phyloP scores from a whole-genome alignment of 2,329 filamentous ascomycete genomes.

The Exophiala bonariae region DNA sequence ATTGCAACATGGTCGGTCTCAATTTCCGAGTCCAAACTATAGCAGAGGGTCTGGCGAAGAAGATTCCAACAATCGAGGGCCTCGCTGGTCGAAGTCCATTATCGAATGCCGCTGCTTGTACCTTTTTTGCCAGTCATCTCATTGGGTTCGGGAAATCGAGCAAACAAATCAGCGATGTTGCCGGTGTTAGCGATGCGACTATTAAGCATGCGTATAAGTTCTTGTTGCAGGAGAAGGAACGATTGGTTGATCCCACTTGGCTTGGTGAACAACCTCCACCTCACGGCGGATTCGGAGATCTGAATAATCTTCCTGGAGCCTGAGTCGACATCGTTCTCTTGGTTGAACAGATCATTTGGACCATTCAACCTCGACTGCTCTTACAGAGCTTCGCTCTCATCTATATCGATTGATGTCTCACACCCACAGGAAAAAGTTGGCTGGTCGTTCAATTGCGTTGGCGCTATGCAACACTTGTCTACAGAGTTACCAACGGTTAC shows the following conservation, averaged over 20 bases:
- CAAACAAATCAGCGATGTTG: constrained; percentile 82
- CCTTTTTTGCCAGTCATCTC: constrained; percentile 91
- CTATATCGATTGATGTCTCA: too few species aligned
- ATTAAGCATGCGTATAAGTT: constrained; percentile 95
- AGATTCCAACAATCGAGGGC: constrained; percentile 74
- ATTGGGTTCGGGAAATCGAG: constrained; percentile 76
- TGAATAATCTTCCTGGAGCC: constrained; percentile 24
- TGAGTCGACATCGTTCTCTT: background rate
- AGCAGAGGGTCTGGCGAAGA: constrained; percentile 73
- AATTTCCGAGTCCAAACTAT: constrained; percentile 77
- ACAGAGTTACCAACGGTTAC: too few species aligned
- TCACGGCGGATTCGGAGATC: constrained; percentile 21
- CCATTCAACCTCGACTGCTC: too few species aligned
- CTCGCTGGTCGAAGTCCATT: constrained; percentile 91
- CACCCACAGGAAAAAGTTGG: too few species aligned
- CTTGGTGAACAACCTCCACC: constrained; percentile 24
- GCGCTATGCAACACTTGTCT: too few species aligned
- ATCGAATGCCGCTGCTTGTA: constrained; percentile 90
- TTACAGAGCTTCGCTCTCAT: too few species aligned
- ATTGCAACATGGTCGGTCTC: constrained; percentile 79
- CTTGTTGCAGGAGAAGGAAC: constrained; percentile 72
- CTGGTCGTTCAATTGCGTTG: too few species aligned
- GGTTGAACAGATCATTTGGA: too few species aligned
- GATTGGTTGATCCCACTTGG: constrained; percentile 55
- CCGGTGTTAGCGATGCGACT: constrained; percentile 92